Percentiles rank a stretch among this genome's conserved stretches.
Conservation (phyloP, 257 asterid genomes). For the Lithospermum erythrorhizon region DNA sequence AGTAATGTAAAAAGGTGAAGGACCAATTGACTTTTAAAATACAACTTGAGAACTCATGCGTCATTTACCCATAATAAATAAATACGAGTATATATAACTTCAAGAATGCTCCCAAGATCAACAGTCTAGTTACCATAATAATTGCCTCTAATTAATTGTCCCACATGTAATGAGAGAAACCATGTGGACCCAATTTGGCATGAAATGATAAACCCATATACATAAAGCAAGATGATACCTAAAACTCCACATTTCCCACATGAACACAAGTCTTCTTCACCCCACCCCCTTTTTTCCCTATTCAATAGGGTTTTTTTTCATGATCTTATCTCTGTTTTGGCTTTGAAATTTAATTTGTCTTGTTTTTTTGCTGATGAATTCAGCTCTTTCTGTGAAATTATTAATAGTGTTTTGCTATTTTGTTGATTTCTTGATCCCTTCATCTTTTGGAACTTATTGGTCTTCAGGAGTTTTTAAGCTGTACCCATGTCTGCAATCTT, state of each 20-base stretch:
- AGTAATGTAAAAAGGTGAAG: no score
- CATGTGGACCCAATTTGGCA: conserved; percentile 28
- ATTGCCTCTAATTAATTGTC: background rate
- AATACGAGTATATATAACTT: no score
- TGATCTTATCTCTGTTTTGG: conserved; percentile 17
- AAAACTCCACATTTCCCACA: conserved; percentile 3
- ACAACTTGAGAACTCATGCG: no score
- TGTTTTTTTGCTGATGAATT: conserved; percentile 41
- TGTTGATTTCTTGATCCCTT: conserved; percentile 29
- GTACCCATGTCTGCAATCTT: conserved; percentile 62
- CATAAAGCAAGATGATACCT: conserved; percentile 24
- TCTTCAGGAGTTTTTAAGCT: conserved; percentile 18
- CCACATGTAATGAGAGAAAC: conserved; percentile 5
- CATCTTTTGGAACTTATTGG: conserved; percentile 37
- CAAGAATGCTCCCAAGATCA: no score
- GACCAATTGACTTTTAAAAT: no score
- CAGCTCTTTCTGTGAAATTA: conserved; percentile 24
- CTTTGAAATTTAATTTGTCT: conserved; percentile 16
- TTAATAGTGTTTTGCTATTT: conserved; percentile 16
- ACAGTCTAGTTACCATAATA: no score
- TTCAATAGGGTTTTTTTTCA: conserved; percentile 47
- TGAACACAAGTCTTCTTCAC: conserved; percentile 16
- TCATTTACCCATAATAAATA: no score
- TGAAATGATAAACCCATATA: conserved; percentile 27
- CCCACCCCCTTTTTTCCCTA: conserved; percentile 59